Base-by-base conservation (phyloP, 129 eudicot genomes). In the Artemisia annua region DNA sequence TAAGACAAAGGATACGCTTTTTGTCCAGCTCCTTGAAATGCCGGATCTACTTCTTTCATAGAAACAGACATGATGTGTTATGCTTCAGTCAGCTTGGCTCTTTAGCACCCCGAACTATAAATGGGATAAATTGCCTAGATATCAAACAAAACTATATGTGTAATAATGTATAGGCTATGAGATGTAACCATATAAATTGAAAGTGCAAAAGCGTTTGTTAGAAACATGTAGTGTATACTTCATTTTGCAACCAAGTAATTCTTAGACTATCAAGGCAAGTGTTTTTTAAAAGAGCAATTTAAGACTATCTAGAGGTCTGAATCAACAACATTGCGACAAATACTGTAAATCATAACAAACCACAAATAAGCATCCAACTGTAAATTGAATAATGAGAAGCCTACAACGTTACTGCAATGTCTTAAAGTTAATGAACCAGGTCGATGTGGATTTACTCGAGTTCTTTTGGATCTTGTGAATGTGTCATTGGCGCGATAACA, bases 1-100 rank as follows among this genome's bases (percentile, higher is more conserved):
- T 28, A 54, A 73, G 17, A 54, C 5, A 60, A 78, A 83, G 97
- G 97, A 91, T 91, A 91, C 97, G 81, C 86, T 83, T 86, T 88
- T 75, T 88, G 97, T 35, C 97, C 97, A 71, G 91, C 96, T 61
- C 96, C 97, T 76, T 85, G 96, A 74, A 91, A 88, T 74, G 96
- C 93, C 74, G 96, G 89, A 79, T 91, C 97, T 74, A 88, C 82
- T 79, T 87, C 89, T 76, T 72, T 91, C 80, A 81, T 69, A 66
- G 97, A 81, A 83, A 85, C 85, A 83, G 97, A 73, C 97, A 91
- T 91, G 62, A 48, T 66, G 72, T 64, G 59, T 24, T 48, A n/a
- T 28, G 67, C 30, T 53, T 20, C 1, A 49, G 10, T 70, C 51
- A 71, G 58, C 68, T 75, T 63, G 77, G 62, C 20, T 44, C 11